Percentiles rank a stretch among this genome's conserved stretches.
Evolutionary conservation across 108 stramenopile genomes (phyloP).

Genomic region (Nitzschia sp.): DNA sequence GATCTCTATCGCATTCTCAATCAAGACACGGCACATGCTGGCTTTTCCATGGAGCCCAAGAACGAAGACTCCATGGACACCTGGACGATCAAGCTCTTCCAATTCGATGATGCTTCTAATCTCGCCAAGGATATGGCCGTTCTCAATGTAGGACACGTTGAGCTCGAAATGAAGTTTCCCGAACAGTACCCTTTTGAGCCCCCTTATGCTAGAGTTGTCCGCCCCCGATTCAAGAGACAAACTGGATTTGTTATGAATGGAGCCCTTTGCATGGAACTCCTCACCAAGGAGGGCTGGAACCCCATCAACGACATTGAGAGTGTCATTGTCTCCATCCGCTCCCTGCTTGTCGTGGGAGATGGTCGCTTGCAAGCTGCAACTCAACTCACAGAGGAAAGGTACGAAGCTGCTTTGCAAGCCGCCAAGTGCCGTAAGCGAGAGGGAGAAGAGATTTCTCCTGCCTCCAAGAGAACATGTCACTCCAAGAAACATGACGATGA

Average conservation of each 20-base stretch:
- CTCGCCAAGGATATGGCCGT: slow-evolving; percentile 78
- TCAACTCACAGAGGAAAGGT: slow-evolving; percentile 47
- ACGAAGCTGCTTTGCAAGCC: slow-evolving; percentile 38
- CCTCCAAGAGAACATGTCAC: slow-evolving; percentile 1
- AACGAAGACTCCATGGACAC: slow-evolving; percentile 80
- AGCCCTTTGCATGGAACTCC: slow-evolving; percentile 90
- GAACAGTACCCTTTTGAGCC: slow-evolving; percentile 93
- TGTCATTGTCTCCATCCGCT: slow-evolving; percentile 89
- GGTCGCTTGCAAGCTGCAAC: slow-evolving; percentile 73
- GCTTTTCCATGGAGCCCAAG: slow-evolving; percentile 74
- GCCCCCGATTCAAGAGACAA: slow-evolving; percentile 84
- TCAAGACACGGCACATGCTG: slow-evolving; percentile 76
- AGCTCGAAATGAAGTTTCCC: slow-evolving; percentile 89
- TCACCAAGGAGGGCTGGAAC: slow-evolving; percentile 93
- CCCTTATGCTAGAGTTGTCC: slow-evolving; percentile 85
- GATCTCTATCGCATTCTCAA: slow-evolving; percentile 89
- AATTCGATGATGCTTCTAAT: slow-evolving; percentile 80
- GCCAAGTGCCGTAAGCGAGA: slow-evolving; percentile 13
- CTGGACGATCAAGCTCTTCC: slow-evolving; percentile 89
- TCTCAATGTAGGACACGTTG: slow-evolving; percentile 70
- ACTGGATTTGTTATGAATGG: slow-evolving; percentile 95
- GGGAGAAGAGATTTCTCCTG: slow-evolving; percentile 9
- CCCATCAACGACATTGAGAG: slow-evolving; percentile 91
- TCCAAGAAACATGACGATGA: slow-evolving; percentile 8
- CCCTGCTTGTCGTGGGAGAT: slow-evolving; percentile 88